A percentile compares a stretch with the other conserved stretches of the same genome.
These are phyloP conservation scores for Dactylellina haptotyla DNA, from an alignment of 2,329 filamentous ascomycete species.

Conservation along the genomic window DNA sequence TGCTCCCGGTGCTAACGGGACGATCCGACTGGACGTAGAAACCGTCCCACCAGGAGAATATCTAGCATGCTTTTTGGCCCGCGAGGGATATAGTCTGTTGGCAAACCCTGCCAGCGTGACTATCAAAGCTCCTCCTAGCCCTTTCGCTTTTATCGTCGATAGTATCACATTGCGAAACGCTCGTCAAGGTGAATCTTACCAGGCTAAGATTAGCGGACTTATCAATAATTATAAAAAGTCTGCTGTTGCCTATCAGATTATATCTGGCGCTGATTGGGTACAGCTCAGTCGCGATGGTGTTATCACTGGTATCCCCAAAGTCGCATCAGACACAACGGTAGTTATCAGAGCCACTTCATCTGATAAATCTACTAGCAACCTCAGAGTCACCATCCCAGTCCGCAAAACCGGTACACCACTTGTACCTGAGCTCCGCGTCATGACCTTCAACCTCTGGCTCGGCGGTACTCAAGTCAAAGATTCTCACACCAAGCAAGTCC, in stretches of 20 bases:
- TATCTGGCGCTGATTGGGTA: conserved; percentile 60
- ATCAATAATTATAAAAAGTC: conserved; percentile 57
- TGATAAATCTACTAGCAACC: conserved; percentile 57
- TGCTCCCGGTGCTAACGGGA: conserved; percentile 65
- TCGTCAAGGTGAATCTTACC: conserved; percentile 60
- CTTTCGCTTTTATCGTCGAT: conserved; percentile 59
- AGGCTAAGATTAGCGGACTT: conserved; percentile 60
- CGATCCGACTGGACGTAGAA: conserved; percentile 83
- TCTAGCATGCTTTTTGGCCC: conserved; percentile 80
- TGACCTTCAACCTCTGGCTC: conserved; percentile 63
- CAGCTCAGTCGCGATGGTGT: conserved; percentile 59
- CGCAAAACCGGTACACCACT: conserved; percentile 57
- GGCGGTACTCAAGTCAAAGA: conserved; percentile 61
- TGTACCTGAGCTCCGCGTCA: conserved; percentile 59
- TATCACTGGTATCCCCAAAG: conserved; percentile 61
- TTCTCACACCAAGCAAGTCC: conserved; percentile 62
- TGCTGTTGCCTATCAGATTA: conserved; percentile 59
- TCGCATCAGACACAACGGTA: conserved; percentile 54
- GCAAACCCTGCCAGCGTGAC: conserved; percentile 60
- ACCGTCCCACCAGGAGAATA: conserved; percentile 76
- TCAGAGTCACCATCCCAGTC: conserved; percentile 61
- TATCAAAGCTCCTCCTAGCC: conserved; percentile 35
- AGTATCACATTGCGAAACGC: conserved; percentile 61
- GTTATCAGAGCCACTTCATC: conserved; percentile 59
- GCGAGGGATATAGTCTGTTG: conserved; percentile 69